A percentile compares a stretch with the other conserved stretches of the same genome.
These are phyloP conservation scores for Meyerozyma sp. DNA, from an alignment of 1,139 yeast genomes.

Conservation along the genomic window DNA sequence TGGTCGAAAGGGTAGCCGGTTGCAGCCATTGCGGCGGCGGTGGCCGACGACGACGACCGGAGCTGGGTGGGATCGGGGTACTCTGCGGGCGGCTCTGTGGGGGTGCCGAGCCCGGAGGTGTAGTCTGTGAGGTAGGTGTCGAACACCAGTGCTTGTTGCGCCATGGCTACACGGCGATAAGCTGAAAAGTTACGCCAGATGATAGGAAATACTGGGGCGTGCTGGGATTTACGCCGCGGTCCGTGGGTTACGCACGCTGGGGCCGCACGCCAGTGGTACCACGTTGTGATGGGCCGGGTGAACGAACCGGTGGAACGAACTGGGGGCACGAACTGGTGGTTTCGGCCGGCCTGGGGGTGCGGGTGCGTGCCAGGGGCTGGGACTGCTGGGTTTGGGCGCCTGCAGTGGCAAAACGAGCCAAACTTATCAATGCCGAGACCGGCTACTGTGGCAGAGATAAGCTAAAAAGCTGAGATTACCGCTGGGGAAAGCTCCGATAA, in stretches of 20 bases:
- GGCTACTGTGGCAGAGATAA: constrained; percentile 1
- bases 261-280: background rate
- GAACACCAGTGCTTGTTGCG: background rate
- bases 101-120: background rate
- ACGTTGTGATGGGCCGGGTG: too few relatives aligned
- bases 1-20: background rate
- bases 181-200: too few relatives aligned
- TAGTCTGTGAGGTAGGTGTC: background rate
- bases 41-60: background rate
- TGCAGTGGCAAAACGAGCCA: background rate
- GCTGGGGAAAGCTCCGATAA: background rate
- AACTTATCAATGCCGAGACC: constrained; percentile 1
- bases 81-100: background rate
- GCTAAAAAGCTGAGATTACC: background rate
- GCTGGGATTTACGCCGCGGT: background rate
- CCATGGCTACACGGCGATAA: background rate
- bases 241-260: background rate
- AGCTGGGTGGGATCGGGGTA: background rate
- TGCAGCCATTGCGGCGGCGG: background rate
- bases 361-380: background rate
- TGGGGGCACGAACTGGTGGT: too few relatives aligned
- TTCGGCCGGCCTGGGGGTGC: too few relatives aligned
- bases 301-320: too few relatives aligned
- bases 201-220: background rate
- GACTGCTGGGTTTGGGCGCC: background rate